Conservation (phyloP, 352 stramenopile genomes). For the Halophytophthora batemanensis region DNA sequence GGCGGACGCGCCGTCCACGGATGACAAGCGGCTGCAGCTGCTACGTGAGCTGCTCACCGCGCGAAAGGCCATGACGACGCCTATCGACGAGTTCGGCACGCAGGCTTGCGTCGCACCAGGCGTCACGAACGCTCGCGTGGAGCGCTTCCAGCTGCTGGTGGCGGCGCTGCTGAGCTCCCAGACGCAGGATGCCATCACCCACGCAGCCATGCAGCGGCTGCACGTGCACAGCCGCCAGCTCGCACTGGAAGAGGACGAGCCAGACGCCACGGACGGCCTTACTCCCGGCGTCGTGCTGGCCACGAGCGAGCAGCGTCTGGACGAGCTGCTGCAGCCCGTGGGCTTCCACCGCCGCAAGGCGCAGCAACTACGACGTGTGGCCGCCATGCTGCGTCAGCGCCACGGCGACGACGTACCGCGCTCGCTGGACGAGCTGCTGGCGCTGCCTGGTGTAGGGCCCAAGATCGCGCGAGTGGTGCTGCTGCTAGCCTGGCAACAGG, state of each 20-base stretch:
- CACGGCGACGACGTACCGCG: slow-evolving; percentile 51
- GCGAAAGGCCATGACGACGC: slow-evolving; percentile 31
- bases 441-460: slow-evolving; percentile 61
- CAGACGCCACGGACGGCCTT: slow-evolving; percentile 32
- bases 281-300: slow-evolving; percentile 39
- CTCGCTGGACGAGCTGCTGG: slow-evolving; percentile 35
- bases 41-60: slow-evolving; percentile 36
- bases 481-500: slow-evolving; percentile 56
- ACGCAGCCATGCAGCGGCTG: slow-evolving; percentile 68
- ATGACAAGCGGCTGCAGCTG: slow-evolving; percentile 29
- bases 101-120: slow-evolving; percentile 48
- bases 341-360: slow-evolving; percentile 77
- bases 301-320: slow-evolving; percentile 30
- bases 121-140: slow-evolving; percentile 17
- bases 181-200: slow-evolving; percentile 66
- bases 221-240: slow-evolving; percentile 30
- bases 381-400: slow-evolving; percentile 30
- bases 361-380: slow-evolving; percentile 55
- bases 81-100: slow-evolving; percentile 69
- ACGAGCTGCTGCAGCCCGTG: slow-evolving; percentile 56
- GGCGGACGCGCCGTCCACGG: slow-evolving; percentile 5
- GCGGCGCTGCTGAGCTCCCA: slow-evolving; percentile 69
- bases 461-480: slow-evolving; percentile 73
- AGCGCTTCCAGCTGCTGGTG: slow-evolving; percentile 66
- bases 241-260: not conserved